These are phyloP conservation scores for Leccinum huronense DNA, from an alignment of 1,284 basidiomycete genomes.

Conservation along the genomic window DNA sequence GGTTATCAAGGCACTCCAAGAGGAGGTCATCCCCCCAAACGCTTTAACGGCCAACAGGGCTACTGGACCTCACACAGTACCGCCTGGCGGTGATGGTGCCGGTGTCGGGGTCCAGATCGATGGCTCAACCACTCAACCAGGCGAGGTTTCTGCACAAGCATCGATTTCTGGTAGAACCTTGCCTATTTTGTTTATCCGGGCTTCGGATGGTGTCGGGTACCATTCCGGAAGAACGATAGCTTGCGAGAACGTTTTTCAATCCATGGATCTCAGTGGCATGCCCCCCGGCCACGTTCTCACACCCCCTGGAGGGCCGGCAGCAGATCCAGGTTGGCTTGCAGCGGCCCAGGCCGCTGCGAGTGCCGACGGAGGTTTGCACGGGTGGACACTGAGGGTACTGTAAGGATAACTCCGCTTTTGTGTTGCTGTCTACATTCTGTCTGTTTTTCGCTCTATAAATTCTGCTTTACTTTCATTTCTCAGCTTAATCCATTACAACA, in stretches of 20 bases:
- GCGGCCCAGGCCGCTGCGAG: constrained; percentile 62
- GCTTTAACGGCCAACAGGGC: constrained; percentile 35
- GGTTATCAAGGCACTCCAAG: constrained; percentile 70
- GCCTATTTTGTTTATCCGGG: constrained; percentile 71
- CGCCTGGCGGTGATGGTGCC: constrained; percentile 23
- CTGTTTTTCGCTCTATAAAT: constrained; percentile 34
- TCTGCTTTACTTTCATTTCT: constrained; percentile 22
- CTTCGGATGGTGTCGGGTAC: constrained; percentile 76
- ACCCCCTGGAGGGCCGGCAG: constrained; percentile 39
- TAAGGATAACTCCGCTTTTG: constrained; percentile 36
- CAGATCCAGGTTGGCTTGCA: constrained; percentile 63
- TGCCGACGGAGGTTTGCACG: constrained; percentile 56
- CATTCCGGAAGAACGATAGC: constrained; percentile 82
- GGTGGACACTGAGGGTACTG: constrained; percentile 75
- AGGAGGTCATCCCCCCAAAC: constrained; percentile 54
- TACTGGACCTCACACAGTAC: constrained; percentile 37
- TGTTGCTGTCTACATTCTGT: constrained; percentile 24
- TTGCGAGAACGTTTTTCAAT: constrained; percentile 76
- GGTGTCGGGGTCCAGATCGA: constrained; percentile 23
- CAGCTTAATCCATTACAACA: constrained; percentile 8
- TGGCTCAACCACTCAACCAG: constrained; percentile 21
- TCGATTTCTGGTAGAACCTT: constrained; percentile 62
- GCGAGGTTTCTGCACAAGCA: constrained; percentile 38
- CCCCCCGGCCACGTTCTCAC: constrained; percentile 38
- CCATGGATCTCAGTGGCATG: constrained; percentile 53